Evolutionary conservation across 2,329 filamentous ascomycete species (phyloP).

Genomic region (Aspergillus novoparasiticus): DNA sequence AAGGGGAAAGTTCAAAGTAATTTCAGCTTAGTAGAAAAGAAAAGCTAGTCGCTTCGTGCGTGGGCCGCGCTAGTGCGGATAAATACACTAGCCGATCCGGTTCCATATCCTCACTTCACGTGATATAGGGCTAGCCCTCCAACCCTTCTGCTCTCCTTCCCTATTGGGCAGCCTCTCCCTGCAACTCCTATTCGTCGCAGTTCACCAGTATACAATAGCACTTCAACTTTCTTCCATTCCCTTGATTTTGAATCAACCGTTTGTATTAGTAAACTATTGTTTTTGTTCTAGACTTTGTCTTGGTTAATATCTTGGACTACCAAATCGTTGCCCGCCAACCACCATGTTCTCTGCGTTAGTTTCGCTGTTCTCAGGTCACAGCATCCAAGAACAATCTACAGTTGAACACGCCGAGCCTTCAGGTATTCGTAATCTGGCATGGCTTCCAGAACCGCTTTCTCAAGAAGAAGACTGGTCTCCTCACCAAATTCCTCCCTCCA

Average conservation of each 20-base stretch:
- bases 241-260: background rate
- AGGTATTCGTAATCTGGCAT: constrained; percentile 47
- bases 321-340: background rate
- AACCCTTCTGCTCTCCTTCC: constrained; percentile 4
- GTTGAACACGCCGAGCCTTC: constrained; percentile 26
- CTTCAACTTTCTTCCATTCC: background rate
- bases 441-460: constrained; percentile 31
- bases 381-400: background rate
- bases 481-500: constrained; percentile 43
- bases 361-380: background rate
- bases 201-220: background rate
- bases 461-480: constrained; percentile 25
- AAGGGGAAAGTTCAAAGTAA: constrained; percentile 24
- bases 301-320: background rate
- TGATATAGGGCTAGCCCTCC: constrained; percentile 24
- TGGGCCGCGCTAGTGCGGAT: constrained; percentile 37
- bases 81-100: constrained; percentile 19
- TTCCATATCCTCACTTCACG: constrained; percentile 13
- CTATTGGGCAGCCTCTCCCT: background rate
- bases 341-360: too few relatives aligned
- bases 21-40: constrained; percentile 21
- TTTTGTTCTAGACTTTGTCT: background rate
- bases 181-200: background rate
- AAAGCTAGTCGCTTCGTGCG: constrained; percentile 27
- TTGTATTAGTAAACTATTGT: too few relatives aligned